A percentile compares a stretch with the other conserved stretches of the same genome.
Conservation (phyloP, 805 yeast genomes). For the Yarrowia sp. region DNA sequence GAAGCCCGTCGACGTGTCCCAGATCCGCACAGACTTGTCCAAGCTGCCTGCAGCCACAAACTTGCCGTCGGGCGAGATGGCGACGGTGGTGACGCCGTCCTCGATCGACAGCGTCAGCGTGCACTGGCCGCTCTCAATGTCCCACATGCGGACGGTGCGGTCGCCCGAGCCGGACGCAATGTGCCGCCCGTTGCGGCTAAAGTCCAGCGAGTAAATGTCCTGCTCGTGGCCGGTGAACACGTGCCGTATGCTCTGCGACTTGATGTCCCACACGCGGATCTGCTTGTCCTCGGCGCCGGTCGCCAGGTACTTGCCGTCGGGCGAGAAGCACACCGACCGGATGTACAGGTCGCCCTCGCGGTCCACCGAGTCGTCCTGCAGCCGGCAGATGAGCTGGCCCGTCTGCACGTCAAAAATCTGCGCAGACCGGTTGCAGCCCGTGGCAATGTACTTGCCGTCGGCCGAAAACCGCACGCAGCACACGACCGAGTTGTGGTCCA, state of each 20-base stretch:
- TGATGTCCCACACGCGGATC: conserved; percentile 95
- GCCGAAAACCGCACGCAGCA: conserved; percentile 94
- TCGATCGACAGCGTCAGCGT: conserved; percentile 87
- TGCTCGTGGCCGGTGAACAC: conserved; percentile 91
- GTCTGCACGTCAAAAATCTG: conserved; percentile 92
- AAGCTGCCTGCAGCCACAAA: conserved; percentile 95
- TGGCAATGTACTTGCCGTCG: conserved; percentile 91
- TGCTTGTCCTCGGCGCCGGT: conserved; percentile 82
- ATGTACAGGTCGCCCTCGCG: conserved; percentile 85
- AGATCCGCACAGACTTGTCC: conserved; percentile 93
- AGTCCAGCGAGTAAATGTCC: conserved; percentile 94
- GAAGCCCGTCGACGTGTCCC: conserved; percentile 94
- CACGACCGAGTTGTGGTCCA: conserved; percentile 92
- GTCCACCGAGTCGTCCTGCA: conserved; percentile 80
- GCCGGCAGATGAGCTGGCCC: conserved; percentile 85
- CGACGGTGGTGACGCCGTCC: conserved; percentile 98
- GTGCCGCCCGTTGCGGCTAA: conserved; percentile 91
- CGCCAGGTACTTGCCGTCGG: conserved; percentile 91
- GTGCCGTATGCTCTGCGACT: conserved; percentile 82
- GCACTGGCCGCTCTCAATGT: conserved; percentile 86
- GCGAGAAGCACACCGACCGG: conserved; percentile 94
- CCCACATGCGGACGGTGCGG: conserved; percentile 96
- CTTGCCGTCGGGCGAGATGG: conserved; percentile 93
- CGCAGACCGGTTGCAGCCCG: conserved; percentile 96
- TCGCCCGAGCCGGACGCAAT: conserved; percentile 97